phyloP scores from a whole-genome alignment of 73 alveolate genomes.

The Tetrahymena borealis region DNA sequence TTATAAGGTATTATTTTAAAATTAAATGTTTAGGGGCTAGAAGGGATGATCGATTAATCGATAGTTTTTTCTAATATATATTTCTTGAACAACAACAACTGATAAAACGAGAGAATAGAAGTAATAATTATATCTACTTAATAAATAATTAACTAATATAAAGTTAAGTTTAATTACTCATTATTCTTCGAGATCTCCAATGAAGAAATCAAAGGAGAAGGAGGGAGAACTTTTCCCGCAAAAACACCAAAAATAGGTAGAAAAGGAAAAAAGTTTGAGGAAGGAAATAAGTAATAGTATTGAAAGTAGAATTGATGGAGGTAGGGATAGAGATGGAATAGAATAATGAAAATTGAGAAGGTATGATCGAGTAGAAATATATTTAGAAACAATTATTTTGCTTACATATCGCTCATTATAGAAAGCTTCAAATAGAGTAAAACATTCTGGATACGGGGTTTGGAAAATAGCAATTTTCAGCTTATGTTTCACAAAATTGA shows the following conservation, averaged over 20 bases:
- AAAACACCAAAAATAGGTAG: neutral
- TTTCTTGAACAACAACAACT: too few species aligned
- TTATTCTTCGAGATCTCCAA: neutral
- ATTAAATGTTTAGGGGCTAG: neutral
- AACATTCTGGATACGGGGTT: constrained; percentile 4
- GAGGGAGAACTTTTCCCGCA: neutral
- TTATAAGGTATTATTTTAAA: neutral
- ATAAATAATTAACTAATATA: too few species aligned
- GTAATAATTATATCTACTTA: too few species aligned
- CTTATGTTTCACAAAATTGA: neutral
- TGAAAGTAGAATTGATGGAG: too few species aligned
- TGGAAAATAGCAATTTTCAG: neutral
- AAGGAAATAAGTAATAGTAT: neutral
- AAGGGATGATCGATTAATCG: too few species aligned
- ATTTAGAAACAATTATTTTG: neutral
- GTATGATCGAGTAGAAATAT: neutral
- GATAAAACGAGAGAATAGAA: too few species aligned
- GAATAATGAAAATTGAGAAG: too few species aligned
- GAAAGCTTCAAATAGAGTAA: neutral
- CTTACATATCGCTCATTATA: neutral
- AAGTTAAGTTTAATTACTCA: too few species aligned
- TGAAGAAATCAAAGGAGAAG: neutral
- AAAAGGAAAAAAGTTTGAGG: neutral
- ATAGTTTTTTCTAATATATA: too few species aligned
- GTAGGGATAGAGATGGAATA: too few species aligned